phyloP scores from a whole-genome alignment of 2,329 filamentous ascomycete genomes.

The Diatrype stigma region DNA sequence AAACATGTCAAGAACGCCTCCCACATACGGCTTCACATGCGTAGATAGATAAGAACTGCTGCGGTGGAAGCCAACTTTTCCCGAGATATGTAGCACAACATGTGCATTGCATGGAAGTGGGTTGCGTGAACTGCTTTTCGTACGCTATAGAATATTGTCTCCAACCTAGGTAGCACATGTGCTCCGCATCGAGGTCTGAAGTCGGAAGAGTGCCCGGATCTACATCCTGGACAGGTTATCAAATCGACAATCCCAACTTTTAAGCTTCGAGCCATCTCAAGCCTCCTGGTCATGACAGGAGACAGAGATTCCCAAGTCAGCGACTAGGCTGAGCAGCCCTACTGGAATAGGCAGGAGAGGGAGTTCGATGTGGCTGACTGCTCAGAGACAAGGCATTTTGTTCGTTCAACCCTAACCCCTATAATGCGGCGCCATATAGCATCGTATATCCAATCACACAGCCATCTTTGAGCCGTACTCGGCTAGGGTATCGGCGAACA shows the following conservation, averaged over 20 bases:
- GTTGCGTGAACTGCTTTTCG: no score
- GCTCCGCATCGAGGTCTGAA: neutral
- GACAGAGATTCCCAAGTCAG: neutral
- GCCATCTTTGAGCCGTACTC: neutral
- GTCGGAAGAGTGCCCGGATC: neutral
- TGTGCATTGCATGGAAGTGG: neutral
- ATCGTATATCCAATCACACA: no score
- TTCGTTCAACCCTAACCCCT: neutral
- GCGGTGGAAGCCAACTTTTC: no score
- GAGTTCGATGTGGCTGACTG: neutral
- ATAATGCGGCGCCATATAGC: no score
- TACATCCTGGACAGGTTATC: neutral
- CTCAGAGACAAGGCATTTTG: neutral
- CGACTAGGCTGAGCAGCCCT: neutral
- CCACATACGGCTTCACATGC: no score
- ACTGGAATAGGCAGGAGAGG: neutral
- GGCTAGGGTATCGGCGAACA: neutral
- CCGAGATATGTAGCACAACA: neutral
- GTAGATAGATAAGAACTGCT: no score
- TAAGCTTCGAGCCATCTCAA: neutral
- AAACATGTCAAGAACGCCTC: no score
- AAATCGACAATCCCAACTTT: neutral
- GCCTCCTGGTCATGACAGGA: neutral
- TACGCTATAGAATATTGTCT: neutral
- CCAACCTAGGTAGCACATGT: neutral